phyloP scores from a whole-genome alignment of 176 grass and related monocot genomes.

The Carex parvula region DNA sequence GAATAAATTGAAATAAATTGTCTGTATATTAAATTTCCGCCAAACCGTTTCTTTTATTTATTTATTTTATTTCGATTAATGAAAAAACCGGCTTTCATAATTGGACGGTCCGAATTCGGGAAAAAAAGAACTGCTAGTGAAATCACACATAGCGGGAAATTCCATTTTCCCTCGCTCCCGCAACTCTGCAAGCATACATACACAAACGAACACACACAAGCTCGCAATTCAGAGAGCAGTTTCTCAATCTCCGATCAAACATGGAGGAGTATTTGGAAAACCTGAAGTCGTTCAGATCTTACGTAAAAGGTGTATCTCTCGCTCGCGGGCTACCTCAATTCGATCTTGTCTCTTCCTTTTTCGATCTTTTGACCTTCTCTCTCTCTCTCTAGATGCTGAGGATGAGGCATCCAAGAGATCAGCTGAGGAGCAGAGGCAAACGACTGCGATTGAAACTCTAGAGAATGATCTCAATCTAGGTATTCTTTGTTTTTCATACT shows the following conservation, averaged over 20 bases:
- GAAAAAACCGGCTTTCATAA: too few species aligned
- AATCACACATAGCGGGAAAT: background rate
- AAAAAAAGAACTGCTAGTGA: background rate
- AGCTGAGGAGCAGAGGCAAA: conserved; percentile 78
- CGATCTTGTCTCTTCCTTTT: background rate
- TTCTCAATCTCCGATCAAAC: conserved; percentile 7
- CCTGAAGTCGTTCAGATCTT: conserved; percentile 65
- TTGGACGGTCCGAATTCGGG: background rate
- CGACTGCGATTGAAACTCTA: conserved; percentile 49
- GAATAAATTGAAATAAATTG: too few species aligned
- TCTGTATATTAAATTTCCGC: too few species aligned
- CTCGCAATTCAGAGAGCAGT: background rate
- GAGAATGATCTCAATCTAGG: conserved; percentile 53
- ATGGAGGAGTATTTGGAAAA: conserved; percentile 92
- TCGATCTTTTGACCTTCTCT: background rate
- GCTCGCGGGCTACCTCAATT: background rate
- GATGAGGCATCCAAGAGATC: conserved; percentile 70
- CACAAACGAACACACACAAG: background rate
- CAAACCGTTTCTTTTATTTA: too few species aligned
- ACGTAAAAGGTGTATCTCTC: conserved; percentile 57
- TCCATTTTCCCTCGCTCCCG: background rate
- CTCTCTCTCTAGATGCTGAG: conserved; percentile 52
- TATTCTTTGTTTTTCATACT: conserved; percentile 12
- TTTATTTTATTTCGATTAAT: too few species aligned
- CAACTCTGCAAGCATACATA: background rate